Conservation (phyloP, 108 stramenopile genomes). For the Nitzschia putrida region DNA sequence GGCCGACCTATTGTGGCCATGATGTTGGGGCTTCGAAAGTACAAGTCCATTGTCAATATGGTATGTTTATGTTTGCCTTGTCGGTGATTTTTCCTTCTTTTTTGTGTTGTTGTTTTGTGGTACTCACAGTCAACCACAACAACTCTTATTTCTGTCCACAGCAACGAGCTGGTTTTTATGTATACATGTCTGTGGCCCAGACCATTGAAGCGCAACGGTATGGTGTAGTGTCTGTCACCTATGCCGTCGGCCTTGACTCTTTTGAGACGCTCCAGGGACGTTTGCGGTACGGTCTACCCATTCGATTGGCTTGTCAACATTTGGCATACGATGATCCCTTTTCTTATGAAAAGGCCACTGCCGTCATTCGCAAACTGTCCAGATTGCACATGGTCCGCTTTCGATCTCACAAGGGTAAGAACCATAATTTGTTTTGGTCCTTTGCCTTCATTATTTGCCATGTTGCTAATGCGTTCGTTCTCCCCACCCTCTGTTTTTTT, state of each 20-base stretch:
- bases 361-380: background rate
- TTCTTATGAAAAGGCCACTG: background rate
- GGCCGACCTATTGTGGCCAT: conserved; percentile 17
- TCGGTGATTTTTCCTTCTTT: background rate
- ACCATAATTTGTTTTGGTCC: background rate
- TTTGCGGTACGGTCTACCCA: no score
- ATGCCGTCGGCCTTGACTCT: conserved; percentile 3
- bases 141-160: background rate
- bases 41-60: conserved; percentile 9
- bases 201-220: conserved; percentile 2
- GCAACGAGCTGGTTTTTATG: conserved; percentile 24
- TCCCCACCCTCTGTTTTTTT: background rate
- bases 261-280: no score
- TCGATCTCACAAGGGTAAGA: conserved; percentile 16
- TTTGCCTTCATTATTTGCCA: no score
- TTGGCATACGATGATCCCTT: conserved; percentile 16
- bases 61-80: background rate
- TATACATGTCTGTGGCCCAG: conserved; percentile 12
- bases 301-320: conserved; percentile 15
- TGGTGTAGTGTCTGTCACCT: conserved; percentile 14
- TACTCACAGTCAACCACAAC: background rate
- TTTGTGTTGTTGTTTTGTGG: background rate
- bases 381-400: conserved; percentile 4
- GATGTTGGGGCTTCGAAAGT: conserved; percentile 15
- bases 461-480: background rate